These are phyloP conservation scores for Pezizomycotina sp. DNA, from an alignment of 2,329 filamentous ascomycete species.

Conservation along the genomic window DNA sequence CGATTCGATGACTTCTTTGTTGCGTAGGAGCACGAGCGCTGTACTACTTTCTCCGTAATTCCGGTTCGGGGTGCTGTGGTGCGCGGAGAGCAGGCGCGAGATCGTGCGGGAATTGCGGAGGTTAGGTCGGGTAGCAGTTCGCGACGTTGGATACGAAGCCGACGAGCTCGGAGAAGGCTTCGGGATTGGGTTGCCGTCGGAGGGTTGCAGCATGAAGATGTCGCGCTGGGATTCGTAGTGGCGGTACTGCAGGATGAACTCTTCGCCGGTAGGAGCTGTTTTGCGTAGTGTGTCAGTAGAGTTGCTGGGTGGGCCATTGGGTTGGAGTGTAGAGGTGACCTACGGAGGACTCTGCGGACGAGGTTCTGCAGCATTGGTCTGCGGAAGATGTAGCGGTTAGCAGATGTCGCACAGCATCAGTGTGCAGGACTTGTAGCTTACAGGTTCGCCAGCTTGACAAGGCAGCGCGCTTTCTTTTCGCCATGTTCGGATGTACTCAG, in stretches of 20 bases:
- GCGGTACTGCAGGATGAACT: conserved; percentile 73
- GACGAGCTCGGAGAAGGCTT: conserved; percentile 73
- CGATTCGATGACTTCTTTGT: conserved; percentile 86
- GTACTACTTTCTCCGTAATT: conserved; percentile 90
- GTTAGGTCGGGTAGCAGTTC: conserved; percentile 77
- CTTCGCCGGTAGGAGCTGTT: conserved; percentile 79
- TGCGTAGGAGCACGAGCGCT: conserved; percentile 71
- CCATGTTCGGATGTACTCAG: too few species aligned
- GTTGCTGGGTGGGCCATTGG: too few species aligned
- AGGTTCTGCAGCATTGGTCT: too few species aligned
- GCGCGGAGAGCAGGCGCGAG: conserved; percentile 63
- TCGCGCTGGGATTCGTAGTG: conserved; percentile 85
- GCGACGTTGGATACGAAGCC: conserved; percentile 88
- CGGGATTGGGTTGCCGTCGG: conserved; percentile 48
- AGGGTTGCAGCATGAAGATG: conserved; percentile 71
- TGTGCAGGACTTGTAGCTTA: too few species aligned
- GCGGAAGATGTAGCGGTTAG: too few species aligned
- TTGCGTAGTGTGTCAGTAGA: too few species aligned
- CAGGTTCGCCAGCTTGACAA: too few species aligned
- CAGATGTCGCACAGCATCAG: too few species aligned
- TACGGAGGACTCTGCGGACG: too few species aligned
- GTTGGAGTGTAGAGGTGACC: too few species aligned
- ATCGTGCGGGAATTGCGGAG: conserved; percentile 59
- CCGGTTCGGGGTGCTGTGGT: conserved; percentile 69
- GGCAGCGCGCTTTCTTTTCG: too few species aligned